These are phyloP conservation scores for Trichophyton simii DNA, from an alignment of 2,329 filamentous ascomycete genomes.

Conservation along the genomic window DNA sequence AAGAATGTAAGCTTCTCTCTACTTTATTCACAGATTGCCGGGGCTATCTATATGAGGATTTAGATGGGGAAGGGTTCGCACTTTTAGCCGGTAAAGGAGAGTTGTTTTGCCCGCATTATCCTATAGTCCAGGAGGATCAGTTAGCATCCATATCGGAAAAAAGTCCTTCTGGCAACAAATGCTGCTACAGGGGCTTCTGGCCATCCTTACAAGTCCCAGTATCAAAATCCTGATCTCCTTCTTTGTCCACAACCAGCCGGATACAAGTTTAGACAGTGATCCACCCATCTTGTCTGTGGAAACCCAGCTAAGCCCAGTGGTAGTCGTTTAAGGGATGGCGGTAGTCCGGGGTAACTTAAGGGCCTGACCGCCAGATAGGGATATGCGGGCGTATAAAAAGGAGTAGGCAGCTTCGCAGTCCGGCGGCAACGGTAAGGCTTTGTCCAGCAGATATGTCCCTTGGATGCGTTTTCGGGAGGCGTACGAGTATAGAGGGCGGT, in stretches of 20 bases:
- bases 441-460: not conserved
- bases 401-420: not conserved
- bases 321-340: too few relatives aligned
- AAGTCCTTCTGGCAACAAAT: not conserved
- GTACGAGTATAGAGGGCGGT: not conserved
- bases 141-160: conserved; percentile 8
- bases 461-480: not conserved
- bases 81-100: conserved; percentile 88
- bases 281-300: conserved; percentile 37
- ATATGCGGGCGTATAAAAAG: not conserved
- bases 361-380: not conserved
- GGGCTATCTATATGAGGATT: not conserved
- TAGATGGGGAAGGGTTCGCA: conserved; percentile 28
- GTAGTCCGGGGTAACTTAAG: not conserved
- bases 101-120: conserved; percentile 99
- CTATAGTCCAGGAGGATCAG: conserved; percentile 36
- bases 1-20: not conserved
- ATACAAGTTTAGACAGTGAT: conserved; percentile 48
- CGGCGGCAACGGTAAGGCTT: not conserved
- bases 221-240: conserved; percentile 98
- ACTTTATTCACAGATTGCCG: not conserved
- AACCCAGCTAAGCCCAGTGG: not conserved
- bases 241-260: conserved; percentile 69
- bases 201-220: conserved; percentile 69
- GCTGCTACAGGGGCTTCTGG: conserved; percentile 3